These are phyloP conservation scores for Amanita thiersii DNA, from an alignment of 768 basidiomycete species.

Conservation along the genomic window DNA sequence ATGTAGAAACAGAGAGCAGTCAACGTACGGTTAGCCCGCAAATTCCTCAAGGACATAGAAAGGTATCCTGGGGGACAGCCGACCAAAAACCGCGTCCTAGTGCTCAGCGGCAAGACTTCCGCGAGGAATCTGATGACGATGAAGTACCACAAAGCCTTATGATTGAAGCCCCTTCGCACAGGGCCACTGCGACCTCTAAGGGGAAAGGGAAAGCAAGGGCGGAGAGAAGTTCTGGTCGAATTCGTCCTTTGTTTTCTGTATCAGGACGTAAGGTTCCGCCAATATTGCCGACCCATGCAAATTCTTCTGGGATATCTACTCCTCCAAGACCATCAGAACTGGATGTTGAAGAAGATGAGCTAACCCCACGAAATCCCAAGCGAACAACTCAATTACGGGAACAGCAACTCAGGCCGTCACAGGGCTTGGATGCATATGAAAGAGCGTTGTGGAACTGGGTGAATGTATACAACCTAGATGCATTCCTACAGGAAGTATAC, in stretches of 20 bases:
- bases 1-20: slow-evolving; percentile 60
- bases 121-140: slow-evolving; percentile 66
- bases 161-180: slow-evolving; percentile 61
- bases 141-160: slow-evolving; percentile 84
- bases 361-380: slow-evolving; percentile 13
- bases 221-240: slow-evolving; percentile 20
- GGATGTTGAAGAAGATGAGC: slow-evolving; percentile 27
- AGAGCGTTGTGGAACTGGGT: slow-evolving; percentile 98
- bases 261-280: slow-evolving; percentile 33
- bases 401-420: slow-evolving; percentile 40
- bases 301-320: slow-evolving; percentile 32
- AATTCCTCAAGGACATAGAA: slow-evolving; percentile 24
- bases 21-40: slow-evolving; percentile 30
- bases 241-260: slow-evolving; percentile 46
- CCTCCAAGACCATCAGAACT: slow-evolving; percentile 64
- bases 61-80: slow-evolving; percentile 49
- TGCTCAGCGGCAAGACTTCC: slow-evolving; percentile 52
- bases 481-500: slow-evolving; percentile 92
- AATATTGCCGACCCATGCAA: slow-evolving; percentile 24
- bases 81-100: slow-evolving; percentile 62
- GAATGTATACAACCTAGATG: slow-evolving; percentile 95
- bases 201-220: slow-evolving; percentile 15
- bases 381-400: slow-evolving; percentile 20
- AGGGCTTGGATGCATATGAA: slow-evolving; percentile 78
- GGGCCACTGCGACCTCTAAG: slow-evolving; percentile 16